Conservation (phyloP, 2,329 filamentous ascomycete genomes). For the Torrubiella hemipterigena region DNA sequence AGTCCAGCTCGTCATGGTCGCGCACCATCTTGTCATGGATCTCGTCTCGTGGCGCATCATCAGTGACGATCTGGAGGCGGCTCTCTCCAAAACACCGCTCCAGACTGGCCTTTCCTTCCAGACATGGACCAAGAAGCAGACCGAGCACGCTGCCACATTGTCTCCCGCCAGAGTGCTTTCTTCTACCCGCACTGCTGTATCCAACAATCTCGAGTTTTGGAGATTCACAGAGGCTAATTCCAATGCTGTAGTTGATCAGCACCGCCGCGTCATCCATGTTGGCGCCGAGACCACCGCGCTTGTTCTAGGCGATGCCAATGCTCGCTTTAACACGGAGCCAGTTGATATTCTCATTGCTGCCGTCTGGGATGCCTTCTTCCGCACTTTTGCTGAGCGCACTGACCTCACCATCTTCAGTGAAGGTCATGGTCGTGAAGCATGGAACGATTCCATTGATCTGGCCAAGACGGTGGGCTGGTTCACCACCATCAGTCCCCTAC, state of each 20-base stretch:
- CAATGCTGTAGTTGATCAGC: not conserved
- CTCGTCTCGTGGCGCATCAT: constrained; percentile 35
- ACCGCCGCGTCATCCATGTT: not conserved
- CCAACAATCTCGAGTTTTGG: not conserved
- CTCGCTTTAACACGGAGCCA: constrained; percentile 19
- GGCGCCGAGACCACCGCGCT: not conserved
- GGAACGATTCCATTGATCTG: constrained; percentile 18
- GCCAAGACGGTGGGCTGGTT: constrained; percentile 33
- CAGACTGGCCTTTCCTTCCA: not conserved
- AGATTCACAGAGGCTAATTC: not conserved
- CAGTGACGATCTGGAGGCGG: constrained; percentile 1
- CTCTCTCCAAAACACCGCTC: not conserved
- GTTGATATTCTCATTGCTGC: constrained; percentile 26
- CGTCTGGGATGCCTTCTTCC: constrained; percentile 19
- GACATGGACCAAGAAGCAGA: not conserved
- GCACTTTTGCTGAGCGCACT: constrained; percentile 19
- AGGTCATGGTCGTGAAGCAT: constrained; percentile 27
- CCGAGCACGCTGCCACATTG: not conserved
- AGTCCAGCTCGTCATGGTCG: constrained; percentile 1
- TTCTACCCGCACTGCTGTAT: not conserved
- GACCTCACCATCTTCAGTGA: constrained; percentile 25
- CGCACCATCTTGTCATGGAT: constrained; percentile 14
- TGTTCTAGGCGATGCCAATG: constrained; percentile 16
- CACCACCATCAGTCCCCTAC: constrained; percentile 25
- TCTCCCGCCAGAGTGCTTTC: not conserved